Conservation (phyloP, 345 rosid species). For the Brassica carinata region DNA sequence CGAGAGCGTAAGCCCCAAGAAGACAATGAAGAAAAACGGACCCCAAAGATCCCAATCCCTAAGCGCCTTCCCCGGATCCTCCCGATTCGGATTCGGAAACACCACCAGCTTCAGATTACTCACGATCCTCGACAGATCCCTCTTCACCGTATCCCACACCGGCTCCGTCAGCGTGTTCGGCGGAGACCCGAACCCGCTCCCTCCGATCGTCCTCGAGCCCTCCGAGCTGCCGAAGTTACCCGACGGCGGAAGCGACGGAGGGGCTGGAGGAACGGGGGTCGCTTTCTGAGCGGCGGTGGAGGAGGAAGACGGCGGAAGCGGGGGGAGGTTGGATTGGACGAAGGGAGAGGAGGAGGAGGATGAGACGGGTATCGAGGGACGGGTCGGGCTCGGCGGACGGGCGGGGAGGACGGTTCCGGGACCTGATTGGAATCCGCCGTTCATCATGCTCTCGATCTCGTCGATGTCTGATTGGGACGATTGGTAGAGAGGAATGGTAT, state of each 20-base stretch:
- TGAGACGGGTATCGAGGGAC: slow-evolving; percentile 78
- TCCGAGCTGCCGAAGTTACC: slow-evolving; percentile 30
- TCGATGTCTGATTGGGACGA: slow-evolving; percentile 98
- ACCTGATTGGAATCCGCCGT: slow-evolving; percentile 63
- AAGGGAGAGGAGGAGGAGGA: slow-evolving; percentile 52
- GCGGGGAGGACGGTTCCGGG: slow-evolving; percentile 83
- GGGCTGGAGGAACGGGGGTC: slow-evolving; percentile 45
- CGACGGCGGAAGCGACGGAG: slow-evolving; percentile 50
- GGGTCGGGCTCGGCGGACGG: slow-evolving; percentile 77
- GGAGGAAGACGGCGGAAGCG: slow-evolving; percentile 42
- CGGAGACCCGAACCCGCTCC: slow-evolving; percentile 57
- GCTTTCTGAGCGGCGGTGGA: slow-evolving; percentile 36
- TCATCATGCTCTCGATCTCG: slow-evolving; percentile 95
- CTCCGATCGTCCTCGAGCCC: slow-evolving; percentile 12
- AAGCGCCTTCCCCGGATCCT: slow-evolving; percentile 96
- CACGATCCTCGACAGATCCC: slow-evolving; percentile 94
- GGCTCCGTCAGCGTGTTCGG: slow-evolving; percentile 95
- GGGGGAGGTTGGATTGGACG: slow-evolving; percentile 64
- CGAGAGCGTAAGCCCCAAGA: slow-evolving; percentile 85
- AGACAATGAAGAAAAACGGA: slow-evolving; percentile 93
- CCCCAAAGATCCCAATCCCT: slow-evolving; percentile 99
- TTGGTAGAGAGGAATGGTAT: slow-evolving; percentile 72
- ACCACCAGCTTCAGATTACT: slow-evolving; percentile 97
- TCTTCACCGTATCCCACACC: slow-evolving; percentile 94
- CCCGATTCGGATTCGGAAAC: slow-evolving; percentile 86